A percentile compares a stretch with the other conserved stretches of the same genome.
Conservation (phyloP, 805 yeast species). For the Ogataea degrootiae region DNA sequence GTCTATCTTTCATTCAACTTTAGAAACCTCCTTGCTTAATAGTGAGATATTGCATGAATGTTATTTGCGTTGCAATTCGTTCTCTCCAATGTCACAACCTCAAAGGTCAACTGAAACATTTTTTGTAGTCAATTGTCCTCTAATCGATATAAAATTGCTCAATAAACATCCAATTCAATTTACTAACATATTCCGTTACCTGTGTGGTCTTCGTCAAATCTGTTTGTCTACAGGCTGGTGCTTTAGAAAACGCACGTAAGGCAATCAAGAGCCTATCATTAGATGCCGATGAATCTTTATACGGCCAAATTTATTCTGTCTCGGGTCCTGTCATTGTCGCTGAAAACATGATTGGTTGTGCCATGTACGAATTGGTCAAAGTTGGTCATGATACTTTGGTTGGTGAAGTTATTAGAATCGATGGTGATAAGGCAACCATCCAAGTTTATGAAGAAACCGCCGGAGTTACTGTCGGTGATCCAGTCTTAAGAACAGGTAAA, state of each 20-base stretch:
- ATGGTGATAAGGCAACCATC: constrained; percentile 93
- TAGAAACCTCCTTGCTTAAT: too few species aligned
- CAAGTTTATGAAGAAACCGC: constrained; percentile 99
- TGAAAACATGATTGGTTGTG: constrained; percentile 98
- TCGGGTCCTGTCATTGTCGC: constrained; percentile 98
- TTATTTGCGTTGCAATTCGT: too few species aligned
- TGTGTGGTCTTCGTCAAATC: too few species aligned
- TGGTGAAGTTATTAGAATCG: constrained; percentile 97
- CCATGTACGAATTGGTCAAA: constrained; percentile 97
- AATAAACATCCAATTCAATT: background rate
- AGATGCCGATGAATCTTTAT: constrained; percentile 69
- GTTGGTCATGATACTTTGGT: constrained; percentile 97
- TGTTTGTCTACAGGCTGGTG: constrained; percentile 65
- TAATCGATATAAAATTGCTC: background rate
- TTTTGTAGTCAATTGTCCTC: too few species aligned
- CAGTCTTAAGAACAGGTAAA: constrained; percentile 95
- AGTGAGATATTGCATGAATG: too few species aligned
- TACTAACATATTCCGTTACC: background rate
- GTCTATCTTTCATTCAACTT: background rate
- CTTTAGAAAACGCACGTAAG: constrained; percentile 94
- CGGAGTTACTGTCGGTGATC: constrained; percentile 99
- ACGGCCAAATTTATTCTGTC: constrained; percentile 88
- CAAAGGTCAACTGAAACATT: too few species aligned
- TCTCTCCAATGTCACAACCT: too few species aligned
- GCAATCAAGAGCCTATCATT: constrained; percentile 81